phyloP scores from a whole-genome alignment of 2,329 filamentous ascomycete species.

The Diaporthe destruens region DNA sequence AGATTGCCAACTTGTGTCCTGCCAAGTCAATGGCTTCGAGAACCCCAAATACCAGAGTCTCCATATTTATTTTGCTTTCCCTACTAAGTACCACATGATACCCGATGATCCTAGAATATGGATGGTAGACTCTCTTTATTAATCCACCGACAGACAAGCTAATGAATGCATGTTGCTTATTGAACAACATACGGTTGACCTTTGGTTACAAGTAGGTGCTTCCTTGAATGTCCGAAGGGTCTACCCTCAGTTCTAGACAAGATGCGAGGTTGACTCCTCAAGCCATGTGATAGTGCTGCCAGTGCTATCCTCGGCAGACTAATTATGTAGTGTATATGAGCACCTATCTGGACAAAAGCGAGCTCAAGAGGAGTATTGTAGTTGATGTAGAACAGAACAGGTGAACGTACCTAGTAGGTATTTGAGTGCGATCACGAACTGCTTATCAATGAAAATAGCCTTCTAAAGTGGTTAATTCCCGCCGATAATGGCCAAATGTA shows the following conservation, averaged over 20 bases:
- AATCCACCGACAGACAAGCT: neutral
- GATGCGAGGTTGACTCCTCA: neutral
- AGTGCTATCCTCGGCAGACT: neutral
- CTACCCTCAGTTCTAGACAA: too few relatives aligned
- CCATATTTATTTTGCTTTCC: neutral
- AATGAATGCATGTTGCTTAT: too few relatives aligned
- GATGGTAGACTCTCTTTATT: too few relatives aligned
- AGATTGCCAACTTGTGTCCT: neutral
- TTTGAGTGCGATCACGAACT: neutral
- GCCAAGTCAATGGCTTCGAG: neutral
- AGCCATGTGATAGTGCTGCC: too few relatives aligned
- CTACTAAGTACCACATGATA: neutral
- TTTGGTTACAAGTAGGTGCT: too few relatives aligned
- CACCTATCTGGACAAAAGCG: too few relatives aligned
- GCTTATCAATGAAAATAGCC: neutral
- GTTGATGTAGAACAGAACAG: neutral
- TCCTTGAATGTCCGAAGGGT: too few relatives aligned
- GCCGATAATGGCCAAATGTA: slow-evolving; percentile 12
- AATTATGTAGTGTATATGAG: neutral
- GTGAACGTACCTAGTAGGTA: neutral
- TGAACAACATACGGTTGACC: too few relatives aligned
- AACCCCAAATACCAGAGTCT: neutral
- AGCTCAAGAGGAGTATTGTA: neutral
- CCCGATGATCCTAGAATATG: too few relatives aligned
- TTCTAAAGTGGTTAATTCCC: neutral